Conservation (phyloP, 2,329 filamentous ascomycete genomes). For the Colletotrichum magnum region DNA sequence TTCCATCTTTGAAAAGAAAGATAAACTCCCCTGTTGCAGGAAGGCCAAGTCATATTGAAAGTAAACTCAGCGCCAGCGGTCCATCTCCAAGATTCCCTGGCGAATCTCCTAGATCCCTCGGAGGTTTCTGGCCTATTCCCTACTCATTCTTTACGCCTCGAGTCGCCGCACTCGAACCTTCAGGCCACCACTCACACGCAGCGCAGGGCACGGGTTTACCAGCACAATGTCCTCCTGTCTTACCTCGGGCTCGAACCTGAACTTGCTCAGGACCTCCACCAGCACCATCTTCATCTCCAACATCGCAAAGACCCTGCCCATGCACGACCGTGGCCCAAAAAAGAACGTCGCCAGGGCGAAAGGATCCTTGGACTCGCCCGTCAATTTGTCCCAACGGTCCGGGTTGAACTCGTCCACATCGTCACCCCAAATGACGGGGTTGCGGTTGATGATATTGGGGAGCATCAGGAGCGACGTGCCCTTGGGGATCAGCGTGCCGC, state of each 20-base stretch:
- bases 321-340: constrained; percentile 55
- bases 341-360: constrained; percentile 54
- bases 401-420: constrained; percentile 54
- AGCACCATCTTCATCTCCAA: constrained; percentile 56
- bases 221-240: constrained; percentile 44
- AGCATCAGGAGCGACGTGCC: constrained; percentile 53
- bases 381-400: constrained; percentile 52
- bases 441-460: constrained; percentile 53
- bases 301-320: constrained; percentile 53
- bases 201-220: constrained; percentile 21
- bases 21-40: no score
- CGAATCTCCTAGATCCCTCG: no score
- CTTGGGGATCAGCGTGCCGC: constrained; percentile 52
- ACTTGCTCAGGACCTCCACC: constrained; percentile 49
- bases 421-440: constrained; percentile 54
- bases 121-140: not conserved
- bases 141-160: not conserved
- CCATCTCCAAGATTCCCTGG: no score
- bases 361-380: constrained; percentile 44
- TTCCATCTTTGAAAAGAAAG: no score
- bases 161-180: not conserved
- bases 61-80: no score
- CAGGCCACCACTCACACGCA: constrained; percentile 14
- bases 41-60: no score
- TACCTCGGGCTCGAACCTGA: constrained; percentile 46